Base-by-base conservation (phyloP, 495 filamentous ascomycete genomes). In the Venustampulla echinocandica region DNA sequence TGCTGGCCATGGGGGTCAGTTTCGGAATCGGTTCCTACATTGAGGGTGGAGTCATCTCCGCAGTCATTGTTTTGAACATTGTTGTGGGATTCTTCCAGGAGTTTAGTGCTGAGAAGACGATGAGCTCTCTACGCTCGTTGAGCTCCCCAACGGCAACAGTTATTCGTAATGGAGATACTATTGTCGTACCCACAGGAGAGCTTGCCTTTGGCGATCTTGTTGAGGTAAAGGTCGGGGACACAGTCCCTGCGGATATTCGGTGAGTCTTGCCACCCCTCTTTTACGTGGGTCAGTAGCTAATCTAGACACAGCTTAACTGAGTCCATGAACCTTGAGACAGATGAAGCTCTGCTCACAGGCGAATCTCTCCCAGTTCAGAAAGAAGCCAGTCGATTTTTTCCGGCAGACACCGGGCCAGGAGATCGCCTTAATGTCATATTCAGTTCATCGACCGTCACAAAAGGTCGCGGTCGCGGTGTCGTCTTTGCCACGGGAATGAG, bases 81-180 rank as follows among this genome's bases (percentile, higher is more conserved):
- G 65, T 77, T 21, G 75, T 81, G 46, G 78, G 78, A 11, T 92
- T 90, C 68, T 75, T 74, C 34, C 86, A 92, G 56, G 87, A 93
- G 56, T 90, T 82, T 56, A 74, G 77, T 42, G 87, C 87, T 19
- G 86, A 89, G 58, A 84, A 89, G 66, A 88, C 82, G 44, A 88
- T 92, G 71, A 75, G 90, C 36, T 84, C 84, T 15, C 69, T 93
- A 11, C 69, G 83, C 15, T 77, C 77, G 20, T 68, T 92, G 4
- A 86, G 82, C 0, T 84, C 86, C 7, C 87, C 87, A 39, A 80
- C 81, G 44, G 88, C 87, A 20, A 77, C 66, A 48, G 85, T 82
- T 3, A 64, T 92, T 4, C 79, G 87, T 25, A 76, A 87, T 57
- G 83, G 85, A 1, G 70, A 75, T 27, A 70, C 70, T 13, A 58